A percentile compares a stretch with the other conserved stretches of the same genome.
Conservation (phyloP, 495 filamentous ascomycete species). For the Daldinia childiae region DNA sequence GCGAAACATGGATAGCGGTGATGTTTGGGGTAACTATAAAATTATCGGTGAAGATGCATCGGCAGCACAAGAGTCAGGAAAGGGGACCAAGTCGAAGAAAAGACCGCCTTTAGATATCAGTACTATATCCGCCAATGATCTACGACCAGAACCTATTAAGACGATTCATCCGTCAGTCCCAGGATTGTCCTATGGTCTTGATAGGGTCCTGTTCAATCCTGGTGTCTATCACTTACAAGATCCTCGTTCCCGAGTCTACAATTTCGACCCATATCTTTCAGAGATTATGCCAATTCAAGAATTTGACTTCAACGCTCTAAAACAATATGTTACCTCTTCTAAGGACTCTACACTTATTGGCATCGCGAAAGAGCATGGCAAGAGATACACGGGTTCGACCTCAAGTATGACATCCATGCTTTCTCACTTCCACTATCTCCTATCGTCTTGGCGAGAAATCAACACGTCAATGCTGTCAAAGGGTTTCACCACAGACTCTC, state of each 20-base stretch:
- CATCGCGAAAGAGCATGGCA: conserved; percentile 71
- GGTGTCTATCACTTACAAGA: conserved; percentile 94
- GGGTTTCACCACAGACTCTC: conserved; percentile 65
- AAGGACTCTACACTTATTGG: conserved; percentile 73
- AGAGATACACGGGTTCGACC: conserved; percentile 92
- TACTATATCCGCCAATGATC: conserved; percentile 40
- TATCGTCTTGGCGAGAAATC: conserved; percentile 82
- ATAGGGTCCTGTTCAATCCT: conserved; percentile 93
- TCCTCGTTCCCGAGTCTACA: conserved; percentile 85
- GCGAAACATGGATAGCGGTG: neutral
- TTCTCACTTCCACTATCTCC: conserved; percentile 89
- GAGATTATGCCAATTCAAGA: conserved; percentile 89
- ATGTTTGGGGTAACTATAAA: conserved; percentile 2
- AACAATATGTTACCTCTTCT: conserved; percentile 88
- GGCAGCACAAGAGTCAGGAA: neutral
- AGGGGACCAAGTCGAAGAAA: neutral
- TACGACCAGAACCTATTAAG: conserved; percentile 57
- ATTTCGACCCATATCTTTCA: conserved; percentile 94
- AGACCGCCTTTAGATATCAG: conserved; percentile 23
- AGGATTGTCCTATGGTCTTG: conserved; percentile 77
- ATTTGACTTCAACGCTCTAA: conserved; percentile 89
- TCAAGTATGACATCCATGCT: conserved; percentile 94
- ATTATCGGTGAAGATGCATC: conserved; percentile 8
- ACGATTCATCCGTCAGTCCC: conserved; percentile 71
- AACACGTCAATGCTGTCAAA: conserved; percentile 72